Evolutionary conservation across 495 filamentous ascomycete species (phyloP).

Genomic region (Penicillium antarcticum): DNA sequence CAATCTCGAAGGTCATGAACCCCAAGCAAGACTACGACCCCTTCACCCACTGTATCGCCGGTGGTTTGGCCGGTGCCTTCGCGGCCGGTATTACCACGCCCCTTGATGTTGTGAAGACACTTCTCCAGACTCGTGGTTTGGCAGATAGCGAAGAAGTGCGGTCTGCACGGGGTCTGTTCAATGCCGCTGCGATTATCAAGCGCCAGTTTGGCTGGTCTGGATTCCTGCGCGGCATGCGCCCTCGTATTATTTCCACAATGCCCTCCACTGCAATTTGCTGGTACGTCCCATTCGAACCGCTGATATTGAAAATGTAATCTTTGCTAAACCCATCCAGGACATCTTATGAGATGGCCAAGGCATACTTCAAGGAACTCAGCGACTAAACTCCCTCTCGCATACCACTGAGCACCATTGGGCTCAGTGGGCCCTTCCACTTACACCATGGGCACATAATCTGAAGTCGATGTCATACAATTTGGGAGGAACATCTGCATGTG

Average conservation of each 20-base stretch:
- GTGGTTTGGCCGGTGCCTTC: slow-evolving; percentile 87
- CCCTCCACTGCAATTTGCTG: slow-evolving; percentile 98
- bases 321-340: slow-evolving; percentile 48
- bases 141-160: slow-evolving; percentile 78
- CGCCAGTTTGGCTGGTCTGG: slow-evolving; percentile 77
- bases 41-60: slow-evolving; percentile 84
- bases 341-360: slow-evolving; percentile 77
- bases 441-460: slow-evolving; percentile 12
- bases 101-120: slow-evolving; percentile 95
- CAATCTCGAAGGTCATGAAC: slow-evolving; percentile 89
- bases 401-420: slow-evolving; percentile 6
- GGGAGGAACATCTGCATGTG: slow-evolving; percentile 13
- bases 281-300: slow-evolving; percentile 52
- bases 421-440: slow-evolving; percentile 10
- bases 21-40: slow-evolving; percentile 83
- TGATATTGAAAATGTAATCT: background rate
- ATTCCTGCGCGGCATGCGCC: slow-evolving; percentile 89
- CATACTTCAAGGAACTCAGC: slow-evolving; percentile 57
- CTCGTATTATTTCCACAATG: slow-evolving; percentile 93
- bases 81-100: slow-evolving; percentile 93
- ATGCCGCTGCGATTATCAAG: slow-evolving; percentile 80
- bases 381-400: slow-evolving; percentile 17
- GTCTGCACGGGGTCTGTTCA: slow-evolving; percentile 75
- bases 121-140: slow-evolving; percentile 87
- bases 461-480: slow-evolving; percentile 7